Evolutionary conservation across 2,329 filamentous ascomycete species (phyloP).

Genomic region (Pseudogymnoascus sp.): DNA sequence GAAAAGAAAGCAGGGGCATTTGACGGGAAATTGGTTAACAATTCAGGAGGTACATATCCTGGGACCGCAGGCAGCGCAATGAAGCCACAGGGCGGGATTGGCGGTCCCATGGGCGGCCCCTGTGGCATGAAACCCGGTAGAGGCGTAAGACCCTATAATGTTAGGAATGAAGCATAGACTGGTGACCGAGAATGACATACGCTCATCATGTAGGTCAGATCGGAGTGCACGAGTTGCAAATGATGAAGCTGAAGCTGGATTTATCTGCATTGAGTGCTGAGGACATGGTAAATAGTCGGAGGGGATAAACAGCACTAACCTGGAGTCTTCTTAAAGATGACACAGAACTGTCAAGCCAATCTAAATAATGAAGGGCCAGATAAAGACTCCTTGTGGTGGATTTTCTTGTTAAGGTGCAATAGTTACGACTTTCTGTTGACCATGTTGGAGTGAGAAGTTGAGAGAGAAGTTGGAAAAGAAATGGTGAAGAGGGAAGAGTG

Average conservation of each 20-base stretch:
- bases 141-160: neutral
- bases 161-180: neutral
- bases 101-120: neutral
- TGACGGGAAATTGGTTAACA: constrained; percentile 14
- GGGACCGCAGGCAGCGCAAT: neutral
- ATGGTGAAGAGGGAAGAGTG: neutral
- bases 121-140: neutral
- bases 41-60: constrained; percentile 2
- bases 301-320: neutral
- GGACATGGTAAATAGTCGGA: neutral
- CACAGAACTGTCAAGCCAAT: neutral
- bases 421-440: neutral
- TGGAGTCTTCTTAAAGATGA: neutral
- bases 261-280: constrained; percentile 1
- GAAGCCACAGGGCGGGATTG: neutral
- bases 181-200: neutral
- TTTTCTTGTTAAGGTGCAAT: neutral
- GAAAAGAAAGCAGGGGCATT: constrained; percentile 19
- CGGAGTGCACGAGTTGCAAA: neutral
- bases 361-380: neutral
- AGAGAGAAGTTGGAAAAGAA: neutral
- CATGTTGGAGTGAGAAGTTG: neutral
- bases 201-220: neutral
- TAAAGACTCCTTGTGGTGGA: neutral
- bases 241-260: neutral